phyloP scores from a whole-genome alignment of 169 alveolate species.

The Cyclospora cayetanensis region DNA sequence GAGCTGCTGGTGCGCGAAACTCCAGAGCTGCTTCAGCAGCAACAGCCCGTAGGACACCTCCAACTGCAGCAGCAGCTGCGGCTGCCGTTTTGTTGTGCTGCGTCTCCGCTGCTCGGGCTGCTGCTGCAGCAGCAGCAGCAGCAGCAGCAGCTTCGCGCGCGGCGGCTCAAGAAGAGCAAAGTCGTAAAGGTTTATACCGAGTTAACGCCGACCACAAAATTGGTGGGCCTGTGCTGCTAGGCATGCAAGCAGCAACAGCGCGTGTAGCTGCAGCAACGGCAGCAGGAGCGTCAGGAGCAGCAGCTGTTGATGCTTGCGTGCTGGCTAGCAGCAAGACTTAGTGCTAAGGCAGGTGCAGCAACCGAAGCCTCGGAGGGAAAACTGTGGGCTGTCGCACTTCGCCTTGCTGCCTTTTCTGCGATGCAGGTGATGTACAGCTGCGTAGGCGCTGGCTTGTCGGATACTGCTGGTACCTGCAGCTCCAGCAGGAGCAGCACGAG shows the following conservation, averaged over 20 bases:
- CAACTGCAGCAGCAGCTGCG: background rate
- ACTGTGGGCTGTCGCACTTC: no score
- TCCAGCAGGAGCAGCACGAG: background rate
- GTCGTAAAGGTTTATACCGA: background rate
- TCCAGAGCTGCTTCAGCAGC: background rate
- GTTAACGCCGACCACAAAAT: background rate
- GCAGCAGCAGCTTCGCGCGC: background rate
- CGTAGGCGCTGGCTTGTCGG: no score
- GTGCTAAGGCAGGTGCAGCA: no score
- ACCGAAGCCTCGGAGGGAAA: no score
- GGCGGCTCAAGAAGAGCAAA: background rate
- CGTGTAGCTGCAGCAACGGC: background rate
- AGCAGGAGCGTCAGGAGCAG: background rate
- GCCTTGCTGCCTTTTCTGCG: no score
- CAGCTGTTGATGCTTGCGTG: no score
- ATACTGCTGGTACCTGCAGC: background rate
- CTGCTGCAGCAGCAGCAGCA: background rate
- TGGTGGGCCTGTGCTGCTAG: background rate
- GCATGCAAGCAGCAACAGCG: background rate
- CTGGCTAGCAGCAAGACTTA: no score
- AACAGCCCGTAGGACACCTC: background rate
- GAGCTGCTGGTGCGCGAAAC: background rate
- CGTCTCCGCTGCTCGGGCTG: background rate
- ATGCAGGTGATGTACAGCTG: no score
- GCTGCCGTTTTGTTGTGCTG: background rate